Evolutionary conservation across 257 asterid genomes (phyloP), one percentile per base, ranked within the genome.

Genomic region (Solanum sejunctum): DNA sequence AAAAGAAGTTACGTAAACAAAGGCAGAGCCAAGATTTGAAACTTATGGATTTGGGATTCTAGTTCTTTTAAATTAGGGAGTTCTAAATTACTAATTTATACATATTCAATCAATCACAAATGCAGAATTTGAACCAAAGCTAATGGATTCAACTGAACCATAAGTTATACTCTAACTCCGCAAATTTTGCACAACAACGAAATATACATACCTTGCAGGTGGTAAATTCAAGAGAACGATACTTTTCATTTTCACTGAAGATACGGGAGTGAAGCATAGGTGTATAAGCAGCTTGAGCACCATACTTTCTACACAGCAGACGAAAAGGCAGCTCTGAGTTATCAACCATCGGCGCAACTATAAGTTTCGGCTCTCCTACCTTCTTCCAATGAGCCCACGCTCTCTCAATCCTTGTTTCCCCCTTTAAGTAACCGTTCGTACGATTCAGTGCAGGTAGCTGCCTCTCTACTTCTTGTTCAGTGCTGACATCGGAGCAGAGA

Each of bases 251-350:
- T 88, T 95, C 98, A 1, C 85, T 78, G 86, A 97, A 97, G 70
- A 97, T 94, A 64, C 99, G 94, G 20, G 99, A 92, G 82, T 97
- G 99, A 51, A 97, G 94, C 98, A 97, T 95, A 6, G 99, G 98
- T 10, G 99, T 97, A 75, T 97, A 97, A 80, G 99, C 99, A 20
- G 98, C 99, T 63, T 93, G 87, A 45, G 99, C 99, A 52, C 99
- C 99, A 87, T 93, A 94, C 88, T 93, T 95, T 3, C 99, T 90
- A 90, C 99, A 97, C 78, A 95, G 97, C 92, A 94, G 26, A 45
- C 99, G 98, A 88, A 94, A 97, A 8, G 98, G 99, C 1, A 97
- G 91, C 95, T 97, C 99, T 49, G 99, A 97, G 92, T 97, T 95
- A 87, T 95, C 99, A 64, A 97, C 99, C 99, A 94, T 95, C 41